Conservation (phyloP, 805 yeast species). For the Pichia scutulata region DNA sequence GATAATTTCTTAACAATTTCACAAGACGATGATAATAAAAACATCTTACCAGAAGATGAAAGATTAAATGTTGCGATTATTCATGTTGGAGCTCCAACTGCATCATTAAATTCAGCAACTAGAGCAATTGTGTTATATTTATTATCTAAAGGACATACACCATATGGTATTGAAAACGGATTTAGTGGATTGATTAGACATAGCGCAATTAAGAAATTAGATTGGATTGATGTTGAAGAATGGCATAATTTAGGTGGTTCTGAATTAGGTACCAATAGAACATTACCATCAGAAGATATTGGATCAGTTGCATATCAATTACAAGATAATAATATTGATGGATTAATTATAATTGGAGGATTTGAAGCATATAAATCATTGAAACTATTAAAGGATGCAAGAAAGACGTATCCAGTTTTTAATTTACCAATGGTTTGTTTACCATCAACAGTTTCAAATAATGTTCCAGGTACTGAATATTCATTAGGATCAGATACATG, state of each 20-base stretch:
- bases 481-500: slow-evolving; percentile 95
- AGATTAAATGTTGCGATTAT: slow-evolving; percentile 73
- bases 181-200: slow-evolving; percentile 87
- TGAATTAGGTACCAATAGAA: slow-evolving; percentile 92
- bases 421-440: slow-evolving; percentile 89
- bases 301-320: slow-evolving; percentile 91
- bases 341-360: slow-evolving; percentile 88
- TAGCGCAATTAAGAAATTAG: slow-evolving; percentile 66
- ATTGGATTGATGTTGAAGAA: slow-evolving; percentile 81
- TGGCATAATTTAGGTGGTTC: slow-evolving; percentile 93
- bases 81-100: slow-evolving; percentile 96
- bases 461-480: slow-evolving; percentile 98
- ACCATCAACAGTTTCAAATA: slow-evolving; percentile 95
- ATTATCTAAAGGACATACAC: slow-evolving; percentile 81
- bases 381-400: slow-evolving; percentile 70
- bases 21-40: slow-evolving; percentile 61
- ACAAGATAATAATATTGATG: slow-evolving; percentile 83
- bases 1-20: slow-evolving; percentile 66
- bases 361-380: slow-evolving; percentile 92
- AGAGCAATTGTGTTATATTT: slow-evolving; percentile 87
- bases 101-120: slow-evolving; percentile 89
- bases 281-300: slow-evolving; percentile 73
- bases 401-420: slow-evolving; percentile 78
- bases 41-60: slow-evolving; percentile 49
- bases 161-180: slow-evolving; percentile 89